Percentiles rank a stretch among this genome's conserved stretches.
Evolutionary conservation across 352 stramenopile genomes (phyloP).

Genomic region (Pythium sukuiense): DNA sequence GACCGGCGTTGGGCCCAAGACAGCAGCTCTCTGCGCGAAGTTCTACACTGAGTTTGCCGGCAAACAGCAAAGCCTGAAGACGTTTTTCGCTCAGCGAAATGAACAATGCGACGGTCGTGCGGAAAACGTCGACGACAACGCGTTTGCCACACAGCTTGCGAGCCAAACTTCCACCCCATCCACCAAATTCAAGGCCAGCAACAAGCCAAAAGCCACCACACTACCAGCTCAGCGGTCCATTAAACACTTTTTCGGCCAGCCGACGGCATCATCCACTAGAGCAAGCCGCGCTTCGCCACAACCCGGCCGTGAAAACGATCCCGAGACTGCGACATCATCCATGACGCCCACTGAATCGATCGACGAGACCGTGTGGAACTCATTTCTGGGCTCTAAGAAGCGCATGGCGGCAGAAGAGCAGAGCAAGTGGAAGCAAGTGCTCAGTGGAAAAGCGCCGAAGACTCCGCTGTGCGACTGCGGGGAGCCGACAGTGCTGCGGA

Average conservation of each 20-base stretch:
- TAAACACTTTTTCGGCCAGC: slow-evolving; percentile 47
- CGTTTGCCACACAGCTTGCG: not conserved
- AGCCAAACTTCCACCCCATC: not conserved
- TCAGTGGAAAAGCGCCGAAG: slow-evolving; percentile 56
- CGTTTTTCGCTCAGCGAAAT: slow-evolving; percentile 30
- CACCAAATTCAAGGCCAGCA: not conserved
- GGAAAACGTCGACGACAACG: not conserved
- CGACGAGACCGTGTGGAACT: slow-evolving; percentile 14
- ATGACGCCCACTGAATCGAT: slow-evolving; percentile 1
- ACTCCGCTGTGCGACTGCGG: slow-evolving; percentile 69
- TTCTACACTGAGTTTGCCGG: slow-evolving; percentile 77
- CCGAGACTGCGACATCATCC: not conserved
- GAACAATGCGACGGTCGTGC: not conserved
- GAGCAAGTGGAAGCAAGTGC: slow-evolving; percentile 64
- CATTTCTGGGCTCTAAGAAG: slow-evolving; percentile 33
- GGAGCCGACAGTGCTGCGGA: slow-evolving; percentile 68
- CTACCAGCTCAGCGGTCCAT: slow-evolving; percentile 40
- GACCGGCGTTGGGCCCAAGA: slow-evolving; percentile 20
- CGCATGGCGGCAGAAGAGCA: slow-evolving; percentile 33
- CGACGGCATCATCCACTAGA: not conserved
- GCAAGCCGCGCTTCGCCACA: not conserved
- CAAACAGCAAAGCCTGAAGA: slow-evolving; percentile 67
- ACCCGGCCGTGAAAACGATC: not conserved
- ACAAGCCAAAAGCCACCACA: not conserved
- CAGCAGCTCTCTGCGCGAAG: slow-evolving; percentile 60